Conservation (phyloP, 129 eudicot genomes). For the Solidago caesia region DNA sequence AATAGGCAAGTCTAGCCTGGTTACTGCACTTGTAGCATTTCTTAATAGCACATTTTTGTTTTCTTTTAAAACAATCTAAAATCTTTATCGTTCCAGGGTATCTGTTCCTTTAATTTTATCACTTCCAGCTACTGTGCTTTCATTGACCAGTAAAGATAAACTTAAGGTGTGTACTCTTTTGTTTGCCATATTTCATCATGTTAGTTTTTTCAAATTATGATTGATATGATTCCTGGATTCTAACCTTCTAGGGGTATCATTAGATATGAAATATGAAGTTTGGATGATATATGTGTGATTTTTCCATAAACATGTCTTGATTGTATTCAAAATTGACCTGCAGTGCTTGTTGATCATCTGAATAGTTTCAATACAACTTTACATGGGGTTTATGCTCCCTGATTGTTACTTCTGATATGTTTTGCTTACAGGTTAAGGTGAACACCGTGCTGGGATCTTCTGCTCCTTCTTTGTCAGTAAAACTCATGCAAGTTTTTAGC, state of each 20-base stretch:
- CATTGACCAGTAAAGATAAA: slow-evolving; percentile 63
- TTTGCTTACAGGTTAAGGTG: slow-evolving; percentile 61
- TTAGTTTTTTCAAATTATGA: neutral
- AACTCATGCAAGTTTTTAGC: slow-evolving; percentile 66
- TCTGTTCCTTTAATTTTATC: slow-evolving; percentile 76
- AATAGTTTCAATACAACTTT: neutral
- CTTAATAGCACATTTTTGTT: neutral
- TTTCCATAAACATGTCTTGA: neutral
- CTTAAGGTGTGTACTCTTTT: slow-evolving; percentile 55
- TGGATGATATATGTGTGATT: slow-evolving; percentile 7
- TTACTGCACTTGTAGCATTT: neutral
- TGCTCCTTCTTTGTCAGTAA: slow-evolving; percentile 72
- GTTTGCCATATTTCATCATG: neutral
- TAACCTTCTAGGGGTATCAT: neutral
- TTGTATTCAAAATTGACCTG: neutral
- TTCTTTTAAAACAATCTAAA: slow-evolving; percentile 7
- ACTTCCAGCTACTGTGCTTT: slow-evolving; percentile 80
- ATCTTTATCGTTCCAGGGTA: slow-evolving; percentile 51
- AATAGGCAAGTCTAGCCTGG: slow-evolving; percentile 55
- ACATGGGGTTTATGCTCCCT: slow-evolving; percentile 4
- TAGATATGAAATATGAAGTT: slow-evolving; percentile 1
- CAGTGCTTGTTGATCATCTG: neutral
- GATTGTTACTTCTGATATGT: slow-evolving; percentile 10
- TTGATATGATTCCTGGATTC: neutral
- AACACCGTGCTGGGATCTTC: slow-evolving; percentile 69